These are phyloP conservation scores for Diaporthe helianthi DNA, from an alignment of 2,329 filamentous ascomycete species.

Conservation along the genomic window DNA sequence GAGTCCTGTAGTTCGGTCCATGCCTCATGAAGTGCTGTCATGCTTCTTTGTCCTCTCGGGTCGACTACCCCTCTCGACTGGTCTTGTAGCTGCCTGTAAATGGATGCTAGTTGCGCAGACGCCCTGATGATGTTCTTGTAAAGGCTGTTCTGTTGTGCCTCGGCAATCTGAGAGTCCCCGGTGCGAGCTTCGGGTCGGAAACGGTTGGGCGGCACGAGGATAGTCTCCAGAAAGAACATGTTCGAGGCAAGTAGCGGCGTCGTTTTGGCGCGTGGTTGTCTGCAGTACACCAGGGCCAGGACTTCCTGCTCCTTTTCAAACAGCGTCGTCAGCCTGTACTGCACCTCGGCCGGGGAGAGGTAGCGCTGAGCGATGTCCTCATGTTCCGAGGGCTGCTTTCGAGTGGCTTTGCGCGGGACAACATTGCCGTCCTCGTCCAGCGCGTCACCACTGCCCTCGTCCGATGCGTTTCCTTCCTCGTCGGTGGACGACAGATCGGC, in stretches of 20 bases:
- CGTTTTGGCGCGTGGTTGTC: constrained; percentile 68
- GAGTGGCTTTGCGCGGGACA: constrained; percentile 60
- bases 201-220: constrained; percentile 91
- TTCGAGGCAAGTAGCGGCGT: constrained; percentile 70
- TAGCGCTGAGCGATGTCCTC: constrained; percentile 68
- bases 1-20: constrained; percentile 86
- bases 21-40: constrained; percentile 74
- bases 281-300: constrained; percentile 83
- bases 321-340: constrained; percentile 76
- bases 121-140: constrained; percentile 85
- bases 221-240: constrained; percentile 91
- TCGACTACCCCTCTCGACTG: constrained; percentile 44
- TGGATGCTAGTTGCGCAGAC: constrained; percentile 75
- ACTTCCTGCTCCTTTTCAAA: constrained; percentile 90
- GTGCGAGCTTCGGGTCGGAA: constrained; percentile 88
- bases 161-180: constrained; percentile 80
- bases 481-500: constrained; percentile 65
- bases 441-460: constrained; percentile 54
- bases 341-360: constrained; percentile 83
- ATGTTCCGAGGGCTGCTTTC: constrained; percentile 44
- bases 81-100: constrained; percentile 50
- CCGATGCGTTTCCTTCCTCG: constrained; percentile 43
- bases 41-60: constrained; percentile 30
- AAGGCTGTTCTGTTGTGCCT: constrained; percentile 85
- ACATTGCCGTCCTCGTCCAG: constrained; percentile 64